These are phyloP conservation scores for Alternaria atra DNA, from an alignment of 2,329 filamentous ascomycete species.

Conservation along the genomic window DNA sequence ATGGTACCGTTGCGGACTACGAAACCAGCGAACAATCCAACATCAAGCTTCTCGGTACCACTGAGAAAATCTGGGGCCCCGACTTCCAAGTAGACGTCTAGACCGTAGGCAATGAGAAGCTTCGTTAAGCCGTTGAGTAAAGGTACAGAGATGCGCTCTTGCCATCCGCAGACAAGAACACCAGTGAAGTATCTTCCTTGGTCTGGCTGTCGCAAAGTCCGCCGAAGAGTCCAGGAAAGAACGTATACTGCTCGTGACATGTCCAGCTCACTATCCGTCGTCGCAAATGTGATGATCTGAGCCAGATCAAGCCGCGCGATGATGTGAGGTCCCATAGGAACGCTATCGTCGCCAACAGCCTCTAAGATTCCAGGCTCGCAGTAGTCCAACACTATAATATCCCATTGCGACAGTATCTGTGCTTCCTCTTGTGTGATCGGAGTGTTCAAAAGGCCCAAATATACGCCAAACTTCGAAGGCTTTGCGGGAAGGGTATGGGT, in stretches of 20 bases:
- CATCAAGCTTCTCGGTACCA: conserved; percentile 32
- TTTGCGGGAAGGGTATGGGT: conserved; percentile 34
- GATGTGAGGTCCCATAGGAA: conserved; percentile 41
- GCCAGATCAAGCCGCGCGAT: conserved; percentile 45
- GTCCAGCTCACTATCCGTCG: conserved; percentile 35
- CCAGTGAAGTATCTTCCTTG: conserved; percentile 44
- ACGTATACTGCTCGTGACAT: conserved; percentile 38
- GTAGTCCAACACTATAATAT: conserved; percentile 45
- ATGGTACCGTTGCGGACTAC: conserved; percentile 50
- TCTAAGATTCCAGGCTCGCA: conserved; percentile 43
- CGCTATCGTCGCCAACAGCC: conserved; percentile 33
- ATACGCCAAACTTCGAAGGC: conserved; percentile 49
- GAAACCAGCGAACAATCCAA: conserved; percentile 41
- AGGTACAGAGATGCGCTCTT: conserved; percentile 36
- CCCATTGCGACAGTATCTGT: conserved; percentile 43
- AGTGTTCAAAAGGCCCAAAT: conserved; percentile 40
- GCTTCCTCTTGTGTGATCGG: conserved; percentile 39
- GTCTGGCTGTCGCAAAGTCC: conserved; percentile 35
- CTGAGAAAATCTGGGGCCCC: conserved; percentile 47
- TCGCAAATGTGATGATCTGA: conserved; percentile 31
- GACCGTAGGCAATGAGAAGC: conserved; percentile 41
- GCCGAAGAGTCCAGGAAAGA: conserved; percentile 35
- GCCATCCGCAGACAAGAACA: conserved; percentile 47
- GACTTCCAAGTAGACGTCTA: conserved; percentile 48
- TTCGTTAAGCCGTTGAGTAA: conserved; percentile 44